Evolutionary conservation across 139 green algal species (phyloP).

Genomic region (Bryopsis sp.): DNA sequence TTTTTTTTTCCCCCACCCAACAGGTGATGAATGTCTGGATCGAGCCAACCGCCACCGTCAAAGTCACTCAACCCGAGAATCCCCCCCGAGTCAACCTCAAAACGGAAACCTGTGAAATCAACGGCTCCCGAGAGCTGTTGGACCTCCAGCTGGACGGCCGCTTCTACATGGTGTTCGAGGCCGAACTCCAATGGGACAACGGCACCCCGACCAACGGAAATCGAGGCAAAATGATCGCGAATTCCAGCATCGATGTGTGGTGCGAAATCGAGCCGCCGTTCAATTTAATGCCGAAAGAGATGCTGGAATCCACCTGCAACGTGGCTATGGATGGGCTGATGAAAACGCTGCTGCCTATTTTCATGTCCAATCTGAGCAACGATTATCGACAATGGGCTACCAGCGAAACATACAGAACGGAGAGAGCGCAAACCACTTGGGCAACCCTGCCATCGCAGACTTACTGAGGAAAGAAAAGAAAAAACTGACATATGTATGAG

Average conservation of each 20-base stretch:
- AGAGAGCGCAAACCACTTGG: too few relatives aligned
- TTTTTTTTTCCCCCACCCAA: not conserved
- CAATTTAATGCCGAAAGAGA: conserved; percentile 47
- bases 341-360: conserved; percentile 14
- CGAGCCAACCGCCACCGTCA: not conserved
- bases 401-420: conserved; percentile 8
- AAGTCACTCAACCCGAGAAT: not conserved
- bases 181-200: conserved; percentile 8
- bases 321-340: conserved; percentile 10
- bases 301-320: conserved; percentile 35
- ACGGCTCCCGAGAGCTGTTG: not conserved
- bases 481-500: too few relatives aligned
- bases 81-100: not conserved
- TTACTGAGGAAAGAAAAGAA: too few relatives aligned
- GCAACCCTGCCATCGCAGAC: too few relatives aligned
- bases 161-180: conserved; percentile 16
- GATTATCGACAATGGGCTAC: conserved; percentile 19
- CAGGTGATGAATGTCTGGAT: conserved; percentile 15
- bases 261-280: conserved; percentile 49
- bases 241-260: conserved; percentile 17
- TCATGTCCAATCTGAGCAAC: conserved; percentile 8
- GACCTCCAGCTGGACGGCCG: not conserved
- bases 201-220: not conserved
- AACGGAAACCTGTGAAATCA: conserved; percentile 3
- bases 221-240: conserved; percentile 2